A percentile compares a stretch with the other conserved stretches of the same genome.
Conservation (phyloP, 129 eudicot genomes). For the Pittosporum tobira region DNA sequence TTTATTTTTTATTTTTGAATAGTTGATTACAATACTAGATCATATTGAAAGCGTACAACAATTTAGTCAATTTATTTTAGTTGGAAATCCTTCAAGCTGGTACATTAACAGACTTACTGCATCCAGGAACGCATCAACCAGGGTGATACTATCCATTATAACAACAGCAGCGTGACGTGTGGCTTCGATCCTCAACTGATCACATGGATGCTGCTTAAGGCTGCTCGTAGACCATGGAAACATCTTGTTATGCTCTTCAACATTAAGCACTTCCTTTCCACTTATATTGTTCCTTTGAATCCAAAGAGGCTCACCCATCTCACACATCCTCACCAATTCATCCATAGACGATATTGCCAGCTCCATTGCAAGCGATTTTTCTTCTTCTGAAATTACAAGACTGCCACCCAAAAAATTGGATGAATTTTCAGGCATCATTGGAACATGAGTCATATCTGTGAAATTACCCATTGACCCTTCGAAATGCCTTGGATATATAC, state of each 20-base stretch:
- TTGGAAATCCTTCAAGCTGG: no score
- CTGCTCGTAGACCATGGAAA: constrained; percentile 40
- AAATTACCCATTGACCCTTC: constrained; percentile 37
- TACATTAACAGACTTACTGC: constrained; percentile 44
- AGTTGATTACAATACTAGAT: no score
- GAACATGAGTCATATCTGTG: constrained; percentile 40
- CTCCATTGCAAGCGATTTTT: constrained; percentile 60
- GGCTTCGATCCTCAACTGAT: constrained; percentile 53
- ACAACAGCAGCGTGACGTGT: constrained; percentile 61
- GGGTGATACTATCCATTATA: constrained; percentile 77
- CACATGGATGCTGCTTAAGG: constrained; percentile 23
- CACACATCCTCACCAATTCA: constrained; percentile 68
- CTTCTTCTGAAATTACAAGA: constrained; percentile 51
- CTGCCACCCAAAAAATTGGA: constrained; percentile 37
- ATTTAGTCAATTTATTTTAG: no score
- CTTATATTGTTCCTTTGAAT: constrained; percentile 19
- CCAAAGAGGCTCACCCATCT: constrained; percentile 69
- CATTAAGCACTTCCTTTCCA: constrained; percentile 52
- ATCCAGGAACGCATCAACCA: constrained; percentile 95
- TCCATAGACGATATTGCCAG: constrained; percentile 59
- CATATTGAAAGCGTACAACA: background rate
- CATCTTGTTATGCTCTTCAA: constrained; percentile 66
- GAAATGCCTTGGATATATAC: constrained; percentile 53
- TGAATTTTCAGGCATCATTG: constrained; percentile 42
- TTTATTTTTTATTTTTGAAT: no score